Conservation (phyloP, 495 filamentous ascomycete species). For the Penicillium chermesinum region DNA sequence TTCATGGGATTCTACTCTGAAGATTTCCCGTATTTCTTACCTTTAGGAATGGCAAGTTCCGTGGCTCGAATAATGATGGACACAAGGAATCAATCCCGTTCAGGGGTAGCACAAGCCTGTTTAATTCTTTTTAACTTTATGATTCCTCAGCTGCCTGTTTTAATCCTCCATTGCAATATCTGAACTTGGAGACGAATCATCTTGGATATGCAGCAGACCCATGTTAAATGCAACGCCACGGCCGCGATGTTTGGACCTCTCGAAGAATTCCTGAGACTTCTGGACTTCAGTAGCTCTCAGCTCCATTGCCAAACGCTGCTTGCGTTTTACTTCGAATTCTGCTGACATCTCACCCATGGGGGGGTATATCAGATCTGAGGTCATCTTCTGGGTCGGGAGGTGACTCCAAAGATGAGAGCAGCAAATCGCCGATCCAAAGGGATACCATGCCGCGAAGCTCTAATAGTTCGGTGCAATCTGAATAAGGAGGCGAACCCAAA, state of each 20-base stretch:
- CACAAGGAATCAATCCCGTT: neutral
- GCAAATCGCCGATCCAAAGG: conserved; percentile 63
- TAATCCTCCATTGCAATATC: neutral
- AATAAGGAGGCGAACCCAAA: conserved; percentile 60
- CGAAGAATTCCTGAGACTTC: conserved; percentile 32
- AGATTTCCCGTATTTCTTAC: neutral
- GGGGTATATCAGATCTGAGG: conserved; percentile 17
- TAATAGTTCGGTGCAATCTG: conserved; percentile 51
- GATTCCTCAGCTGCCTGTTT: too few relatives aligned
- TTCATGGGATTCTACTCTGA: neutral
- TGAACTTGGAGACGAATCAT: neutral
- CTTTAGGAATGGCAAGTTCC: neutral
- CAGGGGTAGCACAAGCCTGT: too few relatives aligned
- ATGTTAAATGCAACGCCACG: conserved; percentile 30
- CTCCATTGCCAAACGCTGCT: conserved; percentile 32
- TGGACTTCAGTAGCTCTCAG: conserved; percentile 26
- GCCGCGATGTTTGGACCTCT: conserved; percentile 31
- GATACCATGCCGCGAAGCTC: conserved; percentile 61
- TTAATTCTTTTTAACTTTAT: too few relatives aligned
- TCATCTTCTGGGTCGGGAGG: conserved; percentile 7
- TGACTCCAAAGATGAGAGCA: conserved; percentile 27
- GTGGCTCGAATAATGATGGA: neutral
- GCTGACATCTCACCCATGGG: conserved; percentile 19
- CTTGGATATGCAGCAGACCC: neutral
- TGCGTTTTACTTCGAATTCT: conserved; percentile 25